These are phyloP conservation scores for Inonotus obliquus DNA, from an alignment of 1,284 basidiomycete genomes.

Conservation along the genomic window DNA sequence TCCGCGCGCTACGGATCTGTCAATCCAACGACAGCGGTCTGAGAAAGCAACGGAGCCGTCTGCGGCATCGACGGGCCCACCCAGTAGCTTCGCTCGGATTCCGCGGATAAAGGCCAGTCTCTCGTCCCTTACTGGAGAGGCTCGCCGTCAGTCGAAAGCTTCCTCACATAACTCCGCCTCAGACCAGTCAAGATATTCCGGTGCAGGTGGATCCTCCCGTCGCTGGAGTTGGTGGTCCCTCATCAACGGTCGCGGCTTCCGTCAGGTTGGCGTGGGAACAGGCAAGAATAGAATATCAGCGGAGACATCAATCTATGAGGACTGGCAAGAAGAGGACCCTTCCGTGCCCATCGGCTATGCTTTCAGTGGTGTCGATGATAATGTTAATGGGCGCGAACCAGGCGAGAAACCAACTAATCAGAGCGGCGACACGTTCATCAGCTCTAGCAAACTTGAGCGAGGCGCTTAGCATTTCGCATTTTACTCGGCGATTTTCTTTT, in stretches of 20 bases:
- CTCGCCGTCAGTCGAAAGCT: conserved; percentile 5
- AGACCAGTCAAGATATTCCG: conserved; percentile 6
- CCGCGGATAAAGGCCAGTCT: conserved; percentile 4
- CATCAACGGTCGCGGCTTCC: conserved; percentile 15
- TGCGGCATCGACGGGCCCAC: not conserved
- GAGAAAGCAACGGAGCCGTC: not conserved
- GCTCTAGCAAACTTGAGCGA: not conserved
- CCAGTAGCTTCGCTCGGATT: not conserved
- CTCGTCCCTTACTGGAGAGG: conserved; percentile 6
- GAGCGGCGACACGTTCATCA: not conserved
- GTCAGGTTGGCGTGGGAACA: conserved; percentile 12
- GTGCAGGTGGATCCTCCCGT: conserved; percentile 1
- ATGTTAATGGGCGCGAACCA: not conserved
- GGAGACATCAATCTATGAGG: conserved; percentile 10
- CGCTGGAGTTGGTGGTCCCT: conserved; percentile 18
- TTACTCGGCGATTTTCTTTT: not conserved
- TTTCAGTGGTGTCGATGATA: conserved; percentile 8
- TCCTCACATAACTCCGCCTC: conserved; percentile 12
- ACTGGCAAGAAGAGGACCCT: conserved; percentile 16
- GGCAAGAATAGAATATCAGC: conserved; percentile 18
- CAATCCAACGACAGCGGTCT: not conserved
- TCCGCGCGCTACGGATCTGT: not conserved
- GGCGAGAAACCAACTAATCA: not conserved
- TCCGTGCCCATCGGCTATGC: conserved; percentile 15
- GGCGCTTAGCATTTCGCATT: not conserved